phyloP scores from a whole-genome alignment of 2,329 filamentous ascomycete genomes.

The Fusarium ramigenum region DNA sequence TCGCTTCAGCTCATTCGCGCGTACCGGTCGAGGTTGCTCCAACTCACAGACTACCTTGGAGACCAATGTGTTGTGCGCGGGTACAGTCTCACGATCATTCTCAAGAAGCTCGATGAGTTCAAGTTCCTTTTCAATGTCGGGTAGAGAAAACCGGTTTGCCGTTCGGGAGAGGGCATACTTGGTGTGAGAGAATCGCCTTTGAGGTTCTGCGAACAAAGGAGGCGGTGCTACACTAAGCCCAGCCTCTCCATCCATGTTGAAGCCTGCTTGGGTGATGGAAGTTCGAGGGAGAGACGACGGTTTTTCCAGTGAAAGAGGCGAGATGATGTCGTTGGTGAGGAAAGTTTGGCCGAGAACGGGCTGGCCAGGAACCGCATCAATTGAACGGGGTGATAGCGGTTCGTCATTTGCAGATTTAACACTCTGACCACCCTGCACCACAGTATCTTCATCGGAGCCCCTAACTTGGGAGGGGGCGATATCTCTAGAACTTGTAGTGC shows the following conservation, averaged over 20 bases:
- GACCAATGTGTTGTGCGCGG: conserved; percentile 36
- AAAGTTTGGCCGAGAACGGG: conserved; percentile 8
- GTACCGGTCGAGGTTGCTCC: conserved; percentile 46
- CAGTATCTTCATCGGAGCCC: not conserved
- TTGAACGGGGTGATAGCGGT: conserved; percentile 5
- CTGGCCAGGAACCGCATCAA: conserved; percentile 4
- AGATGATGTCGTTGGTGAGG: conserved; percentile 19
- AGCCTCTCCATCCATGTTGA: conserved; percentile 39
- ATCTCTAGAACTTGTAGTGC: conserved; percentile 18
- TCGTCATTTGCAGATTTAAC: not conserved
- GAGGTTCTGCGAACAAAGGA: conserved; percentile 7
- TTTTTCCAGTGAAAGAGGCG: conserved; percentile 18
- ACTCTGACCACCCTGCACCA: not conserved
- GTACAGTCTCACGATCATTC: conserved; percentile 19
- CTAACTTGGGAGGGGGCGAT: not conserved
- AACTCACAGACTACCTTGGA: conserved; percentile 44
- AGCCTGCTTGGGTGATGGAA: conserved; percentile 6
- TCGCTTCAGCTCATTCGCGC: conserved; percentile 44
- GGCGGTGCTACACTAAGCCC: not conserved
- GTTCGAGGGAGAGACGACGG: not conserved
- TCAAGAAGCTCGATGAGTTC: not conserved
- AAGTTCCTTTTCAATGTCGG: not conserved
- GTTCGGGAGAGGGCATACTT: not conserved
- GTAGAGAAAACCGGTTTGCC: conserved; percentile 7
- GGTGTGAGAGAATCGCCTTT: not conserved